Conservation (phyloP, 192 early-diverging fungal species). For the Geosiphon pyriformis region DNA sequence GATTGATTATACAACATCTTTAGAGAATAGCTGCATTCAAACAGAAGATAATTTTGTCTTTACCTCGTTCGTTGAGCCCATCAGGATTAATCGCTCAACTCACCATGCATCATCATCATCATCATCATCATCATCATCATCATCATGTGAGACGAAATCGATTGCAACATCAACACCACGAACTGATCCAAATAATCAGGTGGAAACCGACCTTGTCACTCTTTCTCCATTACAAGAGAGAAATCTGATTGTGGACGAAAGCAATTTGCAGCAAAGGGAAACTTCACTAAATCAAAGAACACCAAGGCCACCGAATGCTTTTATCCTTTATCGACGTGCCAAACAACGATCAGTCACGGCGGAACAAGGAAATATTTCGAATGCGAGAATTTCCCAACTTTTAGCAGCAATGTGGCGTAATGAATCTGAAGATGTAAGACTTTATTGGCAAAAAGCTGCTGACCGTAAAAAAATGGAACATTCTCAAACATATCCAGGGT, state of each 20-base stretch:
- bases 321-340: slow-evolving; percentile 16
- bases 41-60: slow-evolving; percentile 22
- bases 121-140: background rate
- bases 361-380: background rate
- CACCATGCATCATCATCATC: background rate
- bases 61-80: slow-evolving; percentile 15
- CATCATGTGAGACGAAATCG: background rate
- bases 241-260: background rate
- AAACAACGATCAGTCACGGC: slow-evolving; percentile 6
- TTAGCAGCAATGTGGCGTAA: slow-evolving; percentile 13
- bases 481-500: slow-evolving; percentile 8
- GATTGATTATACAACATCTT: slow-evolving; percentile 19
- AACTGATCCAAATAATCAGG: too few species aligned
- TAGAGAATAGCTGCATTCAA: slow-evolving; percentile 18
- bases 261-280: background rate
- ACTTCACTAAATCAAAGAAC: background rate
- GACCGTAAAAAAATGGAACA: slow-evolving; percentile 24
- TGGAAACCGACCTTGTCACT: too few species aligned
- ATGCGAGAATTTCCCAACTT: slow-evolving; percentile 9
- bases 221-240: too few species aligned
- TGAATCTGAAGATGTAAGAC: slow-evolving; percentile 2
- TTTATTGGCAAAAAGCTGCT: slow-evolving; percentile 13
- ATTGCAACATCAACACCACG: background rate
- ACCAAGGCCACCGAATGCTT: slow-evolving; percentile 21
- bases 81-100: background rate